These are phyloP conservation scores for Liquidambar formosana DNA, from an alignment of 164 flowering plant species.

Conservation along the genomic window DNA sequence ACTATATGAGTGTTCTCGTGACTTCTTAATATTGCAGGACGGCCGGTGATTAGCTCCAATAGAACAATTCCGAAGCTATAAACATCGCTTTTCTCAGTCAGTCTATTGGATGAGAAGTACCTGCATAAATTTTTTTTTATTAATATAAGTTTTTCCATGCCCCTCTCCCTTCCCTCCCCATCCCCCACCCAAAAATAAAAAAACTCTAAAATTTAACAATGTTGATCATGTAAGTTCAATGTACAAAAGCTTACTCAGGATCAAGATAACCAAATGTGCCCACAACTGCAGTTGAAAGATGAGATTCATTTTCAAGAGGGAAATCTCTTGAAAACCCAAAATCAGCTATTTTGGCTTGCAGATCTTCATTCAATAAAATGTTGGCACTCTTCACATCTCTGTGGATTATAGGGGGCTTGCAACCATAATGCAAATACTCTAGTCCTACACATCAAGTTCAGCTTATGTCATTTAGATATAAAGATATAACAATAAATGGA, in stretches of 20 bases:
- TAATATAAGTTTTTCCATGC: no score
- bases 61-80: conserved; percentile 30
- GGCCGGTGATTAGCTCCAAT: conserved; percentile 22
- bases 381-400: conserved; percentile 37
- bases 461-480: no score
- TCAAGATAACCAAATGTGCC: conserved; percentile 39
- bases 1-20: conserved; percentile 24
- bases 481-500: no score
- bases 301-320: conserved; percentile 3
- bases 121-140: conserved; percentile 14
- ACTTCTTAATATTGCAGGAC: conserved; percentile 17
- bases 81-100: conserved; percentile 28
- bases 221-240: background rate
- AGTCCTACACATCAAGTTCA: conserved; percentile 20
- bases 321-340: conserved; percentile 27
- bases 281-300: conserved; percentile 11
- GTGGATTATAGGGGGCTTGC: conserved; percentile 34
- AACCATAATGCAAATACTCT: conserved; percentile 36
- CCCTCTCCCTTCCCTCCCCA: no score
- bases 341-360: conserved; percentile 32
- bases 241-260: conserved; percentile 30
- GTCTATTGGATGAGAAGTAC: conserved; percentile 4
- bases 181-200: background rate
- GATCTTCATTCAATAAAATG: conserved; percentile 26
- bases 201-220: background rate